These are phyloP conservation scores for Penicillium brasilianum DNA, from an alignment of 2,329 filamentous ascomycete genomes.

Conservation along the genomic window DNA sequence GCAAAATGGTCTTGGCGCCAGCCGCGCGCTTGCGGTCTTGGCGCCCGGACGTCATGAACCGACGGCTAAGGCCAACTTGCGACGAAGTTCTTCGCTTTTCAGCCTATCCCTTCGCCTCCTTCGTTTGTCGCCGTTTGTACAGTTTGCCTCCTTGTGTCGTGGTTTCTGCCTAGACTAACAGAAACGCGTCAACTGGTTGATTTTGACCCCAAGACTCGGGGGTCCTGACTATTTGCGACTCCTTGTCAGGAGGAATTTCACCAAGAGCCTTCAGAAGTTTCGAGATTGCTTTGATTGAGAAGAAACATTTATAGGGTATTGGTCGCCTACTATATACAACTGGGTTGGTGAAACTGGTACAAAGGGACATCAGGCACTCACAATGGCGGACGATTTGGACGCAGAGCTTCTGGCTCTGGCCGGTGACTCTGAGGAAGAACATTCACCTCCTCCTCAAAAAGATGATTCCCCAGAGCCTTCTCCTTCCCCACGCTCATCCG, in stretches of 20 bases:
- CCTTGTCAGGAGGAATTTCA: slow-evolving; percentile 25
- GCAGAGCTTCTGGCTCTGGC: slow-evolving; percentile 93
- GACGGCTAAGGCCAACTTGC: slow-evolving; percentile 31
- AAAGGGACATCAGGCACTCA: slow-evolving; percentile 32
- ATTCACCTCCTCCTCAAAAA: slow-evolving; percentile 60
- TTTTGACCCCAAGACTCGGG: slow-evolving; percentile 14
- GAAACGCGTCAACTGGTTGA: slow-evolving; percentile 8
- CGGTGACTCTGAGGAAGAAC: slow-evolving; percentile 66
- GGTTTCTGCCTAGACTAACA: background rate
- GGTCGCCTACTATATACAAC: background rate
- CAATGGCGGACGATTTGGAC: slow-evolving; percentile 82
- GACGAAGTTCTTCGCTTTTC: slow-evolving; percentile 24
- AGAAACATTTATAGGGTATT: background rate
- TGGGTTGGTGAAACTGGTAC: background rate
- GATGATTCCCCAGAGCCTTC: slow-evolving; percentile 58
- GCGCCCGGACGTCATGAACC: slow-evolving; percentile 41
- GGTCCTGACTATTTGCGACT: slow-evolving; percentile 26
- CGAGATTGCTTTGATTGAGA: background rate
- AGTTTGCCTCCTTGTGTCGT: slow-evolving; percentile 3
- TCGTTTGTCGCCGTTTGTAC: slow-evolving; percentile 18
- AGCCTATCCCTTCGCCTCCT: slow-evolving; percentile 25
- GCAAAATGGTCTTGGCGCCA: slow-evolving; percentile 25
- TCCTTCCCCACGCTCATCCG: slow-evolving; percentile 57
- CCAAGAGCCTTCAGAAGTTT: background rate
- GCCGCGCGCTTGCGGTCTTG: slow-evolving; percentile 41